phyloP scores from a whole-genome alignment of 495 filamentous ascomycete species.

The Podospora pseudoanserina region DNA sequence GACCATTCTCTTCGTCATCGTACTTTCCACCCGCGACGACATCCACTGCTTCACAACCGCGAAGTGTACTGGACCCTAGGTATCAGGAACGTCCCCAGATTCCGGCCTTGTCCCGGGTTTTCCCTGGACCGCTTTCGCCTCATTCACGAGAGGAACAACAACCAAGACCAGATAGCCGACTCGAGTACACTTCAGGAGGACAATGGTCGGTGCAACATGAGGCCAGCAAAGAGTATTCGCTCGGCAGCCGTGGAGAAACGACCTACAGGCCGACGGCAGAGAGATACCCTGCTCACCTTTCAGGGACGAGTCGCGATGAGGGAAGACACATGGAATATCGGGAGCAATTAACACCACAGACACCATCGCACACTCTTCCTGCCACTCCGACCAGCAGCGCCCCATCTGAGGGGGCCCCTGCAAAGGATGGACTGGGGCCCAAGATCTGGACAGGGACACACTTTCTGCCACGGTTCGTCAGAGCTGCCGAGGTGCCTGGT shows the following conservation, averaged over 20 bases:
- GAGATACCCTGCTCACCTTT: constrained; percentile 19
- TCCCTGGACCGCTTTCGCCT: constrained; percentile 42
- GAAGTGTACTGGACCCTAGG: constrained; percentile 40
- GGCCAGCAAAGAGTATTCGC: constrained; percentile 26
- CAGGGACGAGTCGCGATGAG: constrained; percentile 24
- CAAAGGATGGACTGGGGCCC: constrained; percentile 54
- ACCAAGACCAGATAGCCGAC: constrained; percentile 22
- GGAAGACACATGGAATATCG: constrained; percentile 18
- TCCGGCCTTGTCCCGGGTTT: constrained; percentile 39
- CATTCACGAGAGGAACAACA: constrained; percentile 35
- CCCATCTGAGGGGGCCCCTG: constrained; percentile 38
- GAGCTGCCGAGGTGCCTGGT: constrained; percentile 61
- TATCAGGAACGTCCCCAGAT: constrained; percentile 38
- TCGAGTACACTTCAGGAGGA: constrained; percentile 24
- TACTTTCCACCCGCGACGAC: constrained; percentile 41
- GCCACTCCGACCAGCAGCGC: constrained; percentile 40
- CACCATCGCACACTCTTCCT: constrained; percentile 30
- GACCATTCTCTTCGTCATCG: constrained; percentile 42
- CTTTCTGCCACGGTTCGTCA: constrained; percentile 57
- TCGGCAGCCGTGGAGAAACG: constrained; percentile 24
- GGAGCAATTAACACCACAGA: constrained; percentile 32
- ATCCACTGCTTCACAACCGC: constrained; percentile 32
- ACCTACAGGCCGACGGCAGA: constrained; percentile 26
- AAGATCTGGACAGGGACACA: constrained; percentile 61
- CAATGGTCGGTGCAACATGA: constrained; percentile 34